Percentiles rank a stretch among this genome's conserved stretches.
Conservation (phyloP, 108 stramenopile genomes). For the Cylindrotheca closterium region DNA sequence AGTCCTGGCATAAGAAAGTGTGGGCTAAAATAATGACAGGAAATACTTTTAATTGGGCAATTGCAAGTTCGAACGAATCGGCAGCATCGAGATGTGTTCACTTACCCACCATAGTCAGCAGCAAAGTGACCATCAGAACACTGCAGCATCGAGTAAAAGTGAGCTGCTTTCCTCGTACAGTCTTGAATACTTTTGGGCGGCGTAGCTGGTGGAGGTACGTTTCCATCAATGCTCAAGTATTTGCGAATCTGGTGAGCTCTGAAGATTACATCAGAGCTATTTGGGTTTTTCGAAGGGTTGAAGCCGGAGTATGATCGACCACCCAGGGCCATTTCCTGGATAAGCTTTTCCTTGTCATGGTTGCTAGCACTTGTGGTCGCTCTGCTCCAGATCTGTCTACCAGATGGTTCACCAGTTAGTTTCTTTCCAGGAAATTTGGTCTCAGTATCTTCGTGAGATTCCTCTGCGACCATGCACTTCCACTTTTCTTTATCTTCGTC, state of each 20-base stretch:
- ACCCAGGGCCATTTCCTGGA: slow-evolving; percentile 28
- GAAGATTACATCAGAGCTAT: slow-evolving; percentile 69
- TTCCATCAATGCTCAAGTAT: slow-evolving; percentile 44
- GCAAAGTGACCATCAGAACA: slow-evolving; percentile 91
- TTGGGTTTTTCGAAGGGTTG: slow-evolving; percentile 82
- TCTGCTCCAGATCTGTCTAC: slow-evolving; percentile 74
- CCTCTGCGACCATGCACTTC: slow-evolving; percentile 68
- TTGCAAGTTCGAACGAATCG: no score
- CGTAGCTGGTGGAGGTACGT: slow-evolving; percentile 22
- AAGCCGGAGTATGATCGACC: slow-evolving; percentile 59
- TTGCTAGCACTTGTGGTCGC: slow-evolving; percentile 2
- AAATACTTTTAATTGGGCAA: no score
- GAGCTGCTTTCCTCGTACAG: slow-evolving; percentile 62
- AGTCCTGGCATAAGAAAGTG: slow-evolving; percentile 97
- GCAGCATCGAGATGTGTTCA: no score
- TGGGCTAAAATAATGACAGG: slow-evolving; percentile 99
- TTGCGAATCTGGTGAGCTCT: slow-evolving; percentile 77
- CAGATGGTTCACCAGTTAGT: slow-evolving; percentile 78
- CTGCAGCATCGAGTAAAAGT: slow-evolving; percentile 87
- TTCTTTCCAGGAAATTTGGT: slow-evolving; percentile 21
- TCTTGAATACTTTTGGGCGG: slow-evolving; percentile 49
- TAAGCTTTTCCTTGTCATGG: slow-evolving; percentile 6
- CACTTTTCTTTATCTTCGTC: slow-evolving; percentile 26
- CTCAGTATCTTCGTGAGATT: slow-evolving; percentile 66
- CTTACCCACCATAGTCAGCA: no score